Evolutionary conservation across 1,139 yeast genomes (phyloP).

Genomic region (Yamadazyma songkhlaensis): DNA sequence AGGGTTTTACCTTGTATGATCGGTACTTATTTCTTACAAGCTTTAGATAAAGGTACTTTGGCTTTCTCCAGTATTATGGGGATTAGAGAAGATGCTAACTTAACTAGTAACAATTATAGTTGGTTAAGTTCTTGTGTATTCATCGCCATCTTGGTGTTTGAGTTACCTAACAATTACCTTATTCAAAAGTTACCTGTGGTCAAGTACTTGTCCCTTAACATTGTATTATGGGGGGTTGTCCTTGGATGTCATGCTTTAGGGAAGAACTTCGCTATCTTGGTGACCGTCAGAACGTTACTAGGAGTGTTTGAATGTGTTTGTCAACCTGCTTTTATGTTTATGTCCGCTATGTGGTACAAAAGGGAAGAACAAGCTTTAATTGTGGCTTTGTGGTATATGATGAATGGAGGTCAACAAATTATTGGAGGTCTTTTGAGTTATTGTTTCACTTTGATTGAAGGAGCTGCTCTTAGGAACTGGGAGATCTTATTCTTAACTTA

Average conservation of each 20-base stretch:
- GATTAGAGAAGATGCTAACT: constrained; percentile 27
- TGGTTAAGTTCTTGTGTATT: constrained; percentile 42
- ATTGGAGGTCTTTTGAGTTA: constrained; percentile 42
- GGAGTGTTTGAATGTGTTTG: constrained; percentile 43
- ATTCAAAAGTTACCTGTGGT: constrained; percentile 40
- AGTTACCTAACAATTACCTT: constrained; percentile 37
- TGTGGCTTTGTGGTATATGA: constrained; percentile 38
- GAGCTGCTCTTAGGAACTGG: constrained; percentile 28
- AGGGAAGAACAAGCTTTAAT: constrained; percentile 35
- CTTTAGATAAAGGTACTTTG: constrained; percentile 43
- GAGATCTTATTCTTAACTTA: constrained; percentile 37
- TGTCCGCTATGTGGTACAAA: constrained; percentile 42
- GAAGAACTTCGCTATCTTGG: constrained; percentile 36
- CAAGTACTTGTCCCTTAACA: constrained; percentile 32
- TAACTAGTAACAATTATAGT: constrained; percentile 34
- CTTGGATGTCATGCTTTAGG: constrained; percentile 37
- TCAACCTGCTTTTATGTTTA: constrained; percentile 42
- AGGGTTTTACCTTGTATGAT: constrained; percentile 34
- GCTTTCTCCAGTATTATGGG: constrained; percentile 54
- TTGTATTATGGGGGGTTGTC: constrained; percentile 42
- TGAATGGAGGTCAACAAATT: constrained; percentile 40
- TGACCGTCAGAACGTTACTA: constrained; percentile 38
- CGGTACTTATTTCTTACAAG: constrained; percentile 42
- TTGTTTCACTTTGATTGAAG: constrained; percentile 36
- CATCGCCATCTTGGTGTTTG: constrained; percentile 47